Evolutionary conservation across 2,329 filamentous ascomycete genomes (phyloP), one percentile per base, ranked within the genome.

Genomic region (Monosporascus sp.): DNA sequence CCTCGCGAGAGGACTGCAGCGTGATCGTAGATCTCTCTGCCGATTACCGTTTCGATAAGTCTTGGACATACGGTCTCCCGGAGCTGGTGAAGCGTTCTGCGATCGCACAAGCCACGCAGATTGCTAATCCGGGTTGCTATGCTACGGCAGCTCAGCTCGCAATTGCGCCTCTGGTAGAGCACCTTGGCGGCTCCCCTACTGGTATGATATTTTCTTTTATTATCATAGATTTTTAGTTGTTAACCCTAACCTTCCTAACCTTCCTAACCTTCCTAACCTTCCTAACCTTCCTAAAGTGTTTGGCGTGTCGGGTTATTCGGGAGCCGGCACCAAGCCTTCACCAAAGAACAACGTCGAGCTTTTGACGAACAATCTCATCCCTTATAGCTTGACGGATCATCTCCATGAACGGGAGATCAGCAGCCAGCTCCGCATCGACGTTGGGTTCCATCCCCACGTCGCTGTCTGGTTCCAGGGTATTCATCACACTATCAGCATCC

Each of bases 401-500:
- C 90, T 97, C 57, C 94, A 97, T 75, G 94, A 99, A 79, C 84
- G 83, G 47, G 94, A 97, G 71, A 94, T 97, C 59, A 87, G 86
- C 67, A 69, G 76, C 50, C 91, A 96, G 68, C 82, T 97, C 11
- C 88, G 86, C 48, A 79, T 76, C 16, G 75, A 82, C 19, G 85
- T 96, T 11, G 88, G 86, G 6, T 99, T 99, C 69, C 88, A 94
- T 54, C 94, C 94, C 7, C 94, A 97, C 71, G 92, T 96, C 24
- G 90, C 91, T n/a, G 85, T 88, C 16, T 97, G 91, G 93, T 97
- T 97, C 82, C 88, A 95, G 68, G 93, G 93, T 59, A 97, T 97
- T 63, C 86, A 90, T 68, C 89, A 92, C 73, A 93, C 91, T 40
- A 92, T 97, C 71, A 91, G 85, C 67, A 90, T 97, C 49, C 93